Percentiles rank a stretch among this genome's conserved stretches.
phyloP scores from a whole-genome alignment of 495 filamentous ascomycete genomes.

The Trichodelitschia bisporula region DNA sequence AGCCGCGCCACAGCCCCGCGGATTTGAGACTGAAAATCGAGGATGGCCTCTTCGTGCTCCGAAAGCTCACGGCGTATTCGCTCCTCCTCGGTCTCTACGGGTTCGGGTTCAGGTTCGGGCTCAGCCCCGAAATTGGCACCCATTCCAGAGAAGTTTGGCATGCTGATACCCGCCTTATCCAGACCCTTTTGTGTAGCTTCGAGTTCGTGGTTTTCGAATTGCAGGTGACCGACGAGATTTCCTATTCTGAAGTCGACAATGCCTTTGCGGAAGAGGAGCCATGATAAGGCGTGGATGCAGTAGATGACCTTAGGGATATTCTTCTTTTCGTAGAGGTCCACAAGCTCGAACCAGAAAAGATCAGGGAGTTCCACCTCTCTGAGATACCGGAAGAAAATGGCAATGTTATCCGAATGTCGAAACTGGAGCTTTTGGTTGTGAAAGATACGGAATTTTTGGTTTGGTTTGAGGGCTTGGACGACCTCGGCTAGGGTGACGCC shows the following conservation, averaged over 20 bases:
- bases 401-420: constrained; percentile 93
- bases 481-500: constrained; percentile 90
- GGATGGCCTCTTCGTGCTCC: constrained; percentile 43
- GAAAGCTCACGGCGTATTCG: constrained; percentile 61
- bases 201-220: constrained; percentile 93
- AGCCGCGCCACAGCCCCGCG: constrained; percentile 57
- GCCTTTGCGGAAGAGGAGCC: constrained; percentile 82
- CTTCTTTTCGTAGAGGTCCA: constrained; percentile 98
- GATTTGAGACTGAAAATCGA: constrained; percentile 72
- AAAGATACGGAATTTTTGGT: constrained; percentile 58
- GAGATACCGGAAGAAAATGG: constrained; percentile 76
- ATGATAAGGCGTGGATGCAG: constrained; percentile 91
- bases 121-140: constrained; percentile 77
- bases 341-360: constrained; percentile 94
- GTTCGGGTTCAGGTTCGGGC: constrained; percentile 36
- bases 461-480: constrained; percentile 72
- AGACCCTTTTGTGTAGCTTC: constrained; percentile 92
- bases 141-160: constrained; percentile 97
- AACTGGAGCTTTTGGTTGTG: constrained; percentile 63
- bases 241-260: constrained; percentile 90
- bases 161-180: constrained; percentile 77
- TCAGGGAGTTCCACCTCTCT: constrained; percentile 88
- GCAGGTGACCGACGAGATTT: constrained; percentile 90
- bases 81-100: constrained; percentile 71
- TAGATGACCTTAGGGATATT: constrained; percentile 99